Base-by-base conservation (phyloP, 106 monocot genomes). In the Acorus gramineus region DNA sequence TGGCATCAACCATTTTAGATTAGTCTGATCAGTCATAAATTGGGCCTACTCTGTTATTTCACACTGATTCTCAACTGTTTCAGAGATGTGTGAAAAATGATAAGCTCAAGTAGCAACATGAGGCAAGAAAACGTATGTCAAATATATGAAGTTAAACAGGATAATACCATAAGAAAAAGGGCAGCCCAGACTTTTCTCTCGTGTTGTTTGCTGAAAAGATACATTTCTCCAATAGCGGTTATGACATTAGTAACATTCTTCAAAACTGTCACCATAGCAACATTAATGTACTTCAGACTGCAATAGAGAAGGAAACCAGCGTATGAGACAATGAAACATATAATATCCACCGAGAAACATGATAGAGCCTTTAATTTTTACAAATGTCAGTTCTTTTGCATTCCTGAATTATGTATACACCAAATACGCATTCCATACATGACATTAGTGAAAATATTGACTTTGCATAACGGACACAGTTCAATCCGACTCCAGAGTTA, bases 241-340 rank as follows among this genome's bases (percentile, higher is more conserved):
- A 96, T 82, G 44, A 96, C 84, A 74, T 96, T 96, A 28, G 95
- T 87, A 14, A 96, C 69, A 64, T 96, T 96, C 82, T 96, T 96
- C 67, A 96, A 63, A 60, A 96, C 65, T 11, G 95, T 96, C 64
- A 91, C 87, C 95, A 96, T 96, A 49, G 95, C 95, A 67, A 96
- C 90, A 74, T 96, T 96, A 53, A 96, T 96, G 61, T 87, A 81
- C 65, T 83, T 90, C 67, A 96, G 73, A 70, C 95, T 96, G 86
- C 69, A 82, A 62, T 65, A 55, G 52, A 56, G 4, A 76, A 66
- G 11, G 28, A 46, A 45, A 43, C 4, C 43, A 8, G 7, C 28
- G 28, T 28, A 28, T 69, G 6, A 64, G 46, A 49, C 6, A 52
- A 44, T 9, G 55, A 6, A 61, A 13, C 11, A 52, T 59, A 53